Evolutionary conservation across 805 yeast species (phyloP).

Genomic region (Candida wancherniae): DNA sequence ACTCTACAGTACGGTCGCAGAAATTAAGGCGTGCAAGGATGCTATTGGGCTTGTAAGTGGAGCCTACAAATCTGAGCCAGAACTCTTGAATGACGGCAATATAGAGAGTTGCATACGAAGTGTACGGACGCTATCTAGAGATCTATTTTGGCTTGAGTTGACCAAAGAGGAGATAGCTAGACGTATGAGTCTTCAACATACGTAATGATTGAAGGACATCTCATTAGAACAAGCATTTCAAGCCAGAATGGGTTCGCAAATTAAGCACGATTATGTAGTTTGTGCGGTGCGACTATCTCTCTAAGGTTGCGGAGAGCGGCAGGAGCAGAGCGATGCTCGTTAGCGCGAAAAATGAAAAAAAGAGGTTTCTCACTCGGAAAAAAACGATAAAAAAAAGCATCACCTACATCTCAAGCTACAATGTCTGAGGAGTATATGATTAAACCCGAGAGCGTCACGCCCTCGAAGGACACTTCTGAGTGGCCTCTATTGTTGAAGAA

Average conservation of each 20-base stretch:
- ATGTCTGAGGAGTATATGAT: slow-evolving; percentile 74
- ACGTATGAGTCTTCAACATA: slow-evolving; percentile 19
- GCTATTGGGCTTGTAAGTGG: slow-evolving; percentile 54
- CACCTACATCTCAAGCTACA: slow-evolving; percentile 7
- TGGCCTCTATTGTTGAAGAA: slow-evolving; percentile 95
- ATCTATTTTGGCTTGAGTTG: slow-evolving; percentile 38
- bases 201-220: slow-evolving; percentile 1
- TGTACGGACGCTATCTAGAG: slow-evolving; percentile 35
- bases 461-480: slow-evolving; percentile 80
- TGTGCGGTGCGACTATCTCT: too few relatives aligned
- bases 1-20: slow-evolving; percentile 57
- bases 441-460: slow-evolving; percentile 79
- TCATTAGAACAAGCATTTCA: too few relatives aligned
- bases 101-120: slow-evolving; percentile 33
- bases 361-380: too few relatives aligned
- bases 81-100: slow-evolving; percentile 29
- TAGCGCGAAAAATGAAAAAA: too few relatives aligned
- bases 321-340: not conserved
- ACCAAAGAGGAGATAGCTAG: slow-evolving; percentile 28
- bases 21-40: slow-evolving; percentile 69
- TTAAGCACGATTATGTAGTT: too few relatives aligned
- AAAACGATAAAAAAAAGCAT: slow-evolving; percentile 11
- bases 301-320: too few relatives aligned
- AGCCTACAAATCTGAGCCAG: slow-evolving; percentile 32
- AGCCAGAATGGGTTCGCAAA: too few relatives aligned